A percentile compares a stretch with the other conserved stretches of the same genome.
These are phyloP conservation scores for Thraustotheca clavata DNA, from an alignment of 352 stramenopile genomes.

Conservation along the genomic window DNA sequence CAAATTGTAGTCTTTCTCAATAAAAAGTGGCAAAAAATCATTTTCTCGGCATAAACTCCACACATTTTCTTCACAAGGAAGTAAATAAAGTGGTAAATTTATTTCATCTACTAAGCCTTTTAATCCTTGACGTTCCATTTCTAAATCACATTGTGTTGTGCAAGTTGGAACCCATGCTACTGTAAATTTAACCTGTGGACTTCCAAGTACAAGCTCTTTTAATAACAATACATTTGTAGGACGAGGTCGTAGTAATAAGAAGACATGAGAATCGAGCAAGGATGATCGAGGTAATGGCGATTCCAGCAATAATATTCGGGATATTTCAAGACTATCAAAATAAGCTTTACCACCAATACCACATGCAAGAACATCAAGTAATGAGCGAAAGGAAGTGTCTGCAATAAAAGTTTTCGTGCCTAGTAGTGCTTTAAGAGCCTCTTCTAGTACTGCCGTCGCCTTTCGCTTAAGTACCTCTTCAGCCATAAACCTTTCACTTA, in stretches of 20 bases:
- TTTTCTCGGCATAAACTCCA: conserved; percentile 51
- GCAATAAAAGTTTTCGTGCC: conserved; percentile 30
- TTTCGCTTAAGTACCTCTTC: not conserved
- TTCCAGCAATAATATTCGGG: conserved; percentile 41
- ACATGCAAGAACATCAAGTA: conserved; percentile 60
- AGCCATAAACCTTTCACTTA: too few species aligned
- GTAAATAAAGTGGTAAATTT: conserved; percentile 45
- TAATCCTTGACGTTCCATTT: conserved; percentile 69
- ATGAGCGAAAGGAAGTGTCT: conserved; percentile 40
- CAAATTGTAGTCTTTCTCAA: conserved; percentile 44
- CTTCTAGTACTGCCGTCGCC: not conserved
- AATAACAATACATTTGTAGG: conserved; percentile 42
- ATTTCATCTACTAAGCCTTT: conserved; percentile 40
- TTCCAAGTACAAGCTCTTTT: conserved; percentile 29
- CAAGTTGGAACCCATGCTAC: conserved; percentile 55
- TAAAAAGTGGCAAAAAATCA: conserved; percentile 62
- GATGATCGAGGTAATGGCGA: conserved; percentile 25
- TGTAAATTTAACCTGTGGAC: conserved; percentile 30
- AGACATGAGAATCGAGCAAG: conserved; percentile 35
- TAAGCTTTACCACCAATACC: conserved; percentile 54
- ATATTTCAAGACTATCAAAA: conserved; percentile 44
- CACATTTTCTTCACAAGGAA: conserved; percentile 51
- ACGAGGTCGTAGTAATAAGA: conserved; percentile 46
- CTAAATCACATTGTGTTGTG: conserved; percentile 46
- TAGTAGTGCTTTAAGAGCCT: not conserved